These are phyloP conservation scores for Pythium aristosporum DNA, from an alignment of 352 stramenopile genomes.

Conservation along the genomic window DNA sequence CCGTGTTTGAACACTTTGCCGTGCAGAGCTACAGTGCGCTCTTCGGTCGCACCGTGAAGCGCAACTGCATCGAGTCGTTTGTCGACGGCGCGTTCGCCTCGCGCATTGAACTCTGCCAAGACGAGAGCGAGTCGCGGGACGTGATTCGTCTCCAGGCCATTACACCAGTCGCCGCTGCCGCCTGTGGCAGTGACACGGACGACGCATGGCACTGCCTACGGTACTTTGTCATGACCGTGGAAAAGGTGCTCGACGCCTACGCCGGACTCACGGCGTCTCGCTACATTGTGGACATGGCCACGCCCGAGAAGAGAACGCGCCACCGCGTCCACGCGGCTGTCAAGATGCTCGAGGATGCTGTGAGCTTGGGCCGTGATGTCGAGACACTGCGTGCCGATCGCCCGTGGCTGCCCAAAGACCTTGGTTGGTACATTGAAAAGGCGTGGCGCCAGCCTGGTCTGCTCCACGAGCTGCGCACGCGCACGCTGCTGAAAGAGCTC, in stretches of 20 bases:
- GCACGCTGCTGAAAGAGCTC: neutral
- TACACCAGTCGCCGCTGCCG: neutral
- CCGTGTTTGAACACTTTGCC: constrained; percentile 28
- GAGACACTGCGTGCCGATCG: neutral
- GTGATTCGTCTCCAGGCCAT: constrained; percentile 16
- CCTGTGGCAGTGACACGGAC: neutral
- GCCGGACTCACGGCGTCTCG: constrained; percentile 7
- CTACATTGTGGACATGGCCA: constrained; percentile 18
- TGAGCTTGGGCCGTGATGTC: constrained; percentile 4
- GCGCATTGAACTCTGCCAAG: constrained; percentile 11
- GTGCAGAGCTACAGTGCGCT: constrained; percentile 24
- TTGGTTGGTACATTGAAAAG: constrained; percentile 24
- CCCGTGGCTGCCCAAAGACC: constrained; percentile 14
- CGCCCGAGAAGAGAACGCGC: neutral
- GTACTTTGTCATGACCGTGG: constrained; percentile 23
- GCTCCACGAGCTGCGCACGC: constrained; percentile 13
- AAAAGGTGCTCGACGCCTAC: constrained; percentile 24
- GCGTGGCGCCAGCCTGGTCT: constrained; percentile 10
- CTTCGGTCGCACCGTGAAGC: constrained; percentile 6
- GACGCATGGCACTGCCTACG: constrained; percentile 11
- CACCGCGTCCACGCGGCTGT: constrained; percentile 14
- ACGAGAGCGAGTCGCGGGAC: constrained; percentile 7
- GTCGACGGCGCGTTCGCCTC: constrained; percentile 10
- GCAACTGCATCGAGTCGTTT: constrained; percentile 23
- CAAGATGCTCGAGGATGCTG: constrained; percentile 11